Evolutionary conservation across 768 basidiomycete species (phyloP), one percentile per base, ranked within the genome.

Genomic region (Auricularia sp.): DNA sequence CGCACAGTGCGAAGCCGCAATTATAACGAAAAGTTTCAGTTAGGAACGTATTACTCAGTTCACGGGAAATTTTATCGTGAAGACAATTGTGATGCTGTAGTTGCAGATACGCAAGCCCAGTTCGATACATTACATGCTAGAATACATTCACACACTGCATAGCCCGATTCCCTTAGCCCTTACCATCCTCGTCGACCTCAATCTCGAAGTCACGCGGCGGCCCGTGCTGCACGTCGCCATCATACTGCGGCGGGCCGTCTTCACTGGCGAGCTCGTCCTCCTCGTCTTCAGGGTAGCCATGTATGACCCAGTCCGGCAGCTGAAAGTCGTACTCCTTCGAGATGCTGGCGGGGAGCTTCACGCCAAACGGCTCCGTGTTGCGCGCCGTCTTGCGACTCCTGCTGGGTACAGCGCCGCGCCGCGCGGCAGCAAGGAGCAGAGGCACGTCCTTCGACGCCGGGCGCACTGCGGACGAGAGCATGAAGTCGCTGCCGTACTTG

Each of bases 41-140:
- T 70, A 99, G 98, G 79, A 98, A 98, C 72, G 81, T 98, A 29
- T 29, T 29, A 29, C 29, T 29, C 29, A 29, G 29, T 29, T 29
- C 29, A 29, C 29, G 29, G 29, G 29, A 29, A 29, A 29, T 29
- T 29, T 29, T 29, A 29, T 29, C 29, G 29, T 29, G 29, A 29
- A 29, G 29, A 29, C 29, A 29, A 29, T 29, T 29, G 29, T 29
- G 29, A 29, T 3, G 29, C 29, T 29, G 29, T 29, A 29, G 29
- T 29, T 29, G 29, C 29, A 29, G 29, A 29, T 29, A 29, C 29
- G 29, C 29, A 29, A 29, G 29, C 29, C 29, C 29, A 29, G 29
- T 29, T 29, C 29, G 29, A 29, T 51, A 21, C 21, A 18, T 10
- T 51, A 51, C 47, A 51, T 18, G 18, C 6, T 10, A 18, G 21